These are phyloP conservation scores for Aegilops bicornis DNA, from an alignment of 176 grass and related monocot genomes.

Conservation along the genomic window DNA sequence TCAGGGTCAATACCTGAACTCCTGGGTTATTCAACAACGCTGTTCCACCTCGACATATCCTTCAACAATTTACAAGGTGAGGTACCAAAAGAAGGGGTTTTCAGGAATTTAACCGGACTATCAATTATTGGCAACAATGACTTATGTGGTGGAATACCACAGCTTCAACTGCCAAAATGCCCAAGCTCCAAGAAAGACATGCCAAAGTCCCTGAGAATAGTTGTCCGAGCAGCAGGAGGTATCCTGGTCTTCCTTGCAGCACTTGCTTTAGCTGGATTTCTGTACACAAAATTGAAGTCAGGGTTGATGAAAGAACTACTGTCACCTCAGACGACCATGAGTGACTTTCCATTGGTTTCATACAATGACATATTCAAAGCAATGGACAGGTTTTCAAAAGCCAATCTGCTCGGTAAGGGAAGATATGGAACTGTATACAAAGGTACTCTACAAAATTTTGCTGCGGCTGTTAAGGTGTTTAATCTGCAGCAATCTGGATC, in stretches of 20 bases:
- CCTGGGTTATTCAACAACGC: not conserved
- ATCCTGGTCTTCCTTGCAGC: not conserved
- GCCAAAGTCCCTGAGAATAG: not conserved
- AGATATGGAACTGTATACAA: slow-evolving; percentile 25
- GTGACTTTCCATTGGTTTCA: slow-evolving; percentile 1
- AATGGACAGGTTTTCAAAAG: slow-evolving; percentile 25
- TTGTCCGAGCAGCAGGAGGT: not conserved
- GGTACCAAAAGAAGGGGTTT: slow-evolving; percentile 32
- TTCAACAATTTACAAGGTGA: slow-evolving; percentile 35
- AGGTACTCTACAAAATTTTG: not conserved
- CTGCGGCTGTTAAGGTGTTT: slow-evolving; percentile 28
- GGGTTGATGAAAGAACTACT: not conserved
- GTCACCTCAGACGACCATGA: not conserved
- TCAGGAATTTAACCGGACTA: slow-evolving; percentile 26
- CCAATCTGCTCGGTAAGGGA: slow-evolving; percentile 19
- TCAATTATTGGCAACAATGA: slow-evolving; percentile 23
- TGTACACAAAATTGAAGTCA: not conserved
- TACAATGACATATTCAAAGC: slow-evolving; percentile 10
- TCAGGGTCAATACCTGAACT: slow-evolving; percentile 30
- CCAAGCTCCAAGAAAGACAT: not conserved
- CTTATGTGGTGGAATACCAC: slow-evolving; percentile 36
- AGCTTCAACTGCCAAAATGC: slow-evolving; percentile 4
- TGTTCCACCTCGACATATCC: slow-evolving; percentile 26
- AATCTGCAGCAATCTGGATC: slow-evolving; percentile 26
- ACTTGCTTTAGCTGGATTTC: not conserved